These are phyloP conservation scores for Boletus tylopilopsis DNA, from an alignment of 768 basidiomycete species.

Conservation along the genomic window DNA sequence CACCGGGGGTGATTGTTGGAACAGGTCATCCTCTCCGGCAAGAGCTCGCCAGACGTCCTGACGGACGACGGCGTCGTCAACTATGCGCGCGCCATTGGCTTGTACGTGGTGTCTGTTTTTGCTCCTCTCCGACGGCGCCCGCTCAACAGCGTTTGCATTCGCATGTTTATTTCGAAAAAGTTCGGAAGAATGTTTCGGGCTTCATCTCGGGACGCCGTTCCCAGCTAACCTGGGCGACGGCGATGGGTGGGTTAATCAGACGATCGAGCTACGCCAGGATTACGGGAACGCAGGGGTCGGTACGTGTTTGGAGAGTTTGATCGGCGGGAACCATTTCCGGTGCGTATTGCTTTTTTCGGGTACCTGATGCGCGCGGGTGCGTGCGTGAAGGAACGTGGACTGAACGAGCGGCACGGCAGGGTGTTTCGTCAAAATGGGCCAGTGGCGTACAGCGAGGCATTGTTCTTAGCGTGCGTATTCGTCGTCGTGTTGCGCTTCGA, in stretches of 20 bases:
- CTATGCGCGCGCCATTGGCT: conserved; percentile 59
- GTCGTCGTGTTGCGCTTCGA: background rate
- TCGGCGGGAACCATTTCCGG: conserved; percentile 50
- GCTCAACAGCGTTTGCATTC: no score
- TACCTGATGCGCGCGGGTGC: no score
- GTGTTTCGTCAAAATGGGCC: conserved; percentile 59
- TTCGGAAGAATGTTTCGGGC: conserved; percentile 37
- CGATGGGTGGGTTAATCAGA: conserved; percentile 41
- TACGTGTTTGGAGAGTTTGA: conserved; percentile 43
- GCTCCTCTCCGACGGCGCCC: no score
- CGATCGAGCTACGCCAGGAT: conserved; percentile 43
- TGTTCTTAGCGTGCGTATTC: conserved; percentile 55
- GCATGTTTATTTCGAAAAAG: conserved; percentile 8
- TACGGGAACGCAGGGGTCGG: conserved; percentile 35
- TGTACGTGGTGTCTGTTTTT: conserved; percentile 40
- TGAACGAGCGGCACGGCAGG: conserved; percentile 20
- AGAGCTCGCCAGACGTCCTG: conserved; percentile 55
- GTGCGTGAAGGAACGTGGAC: background rate
- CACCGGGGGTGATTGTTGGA: background rate
- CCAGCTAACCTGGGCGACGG: conserved; percentile 48
- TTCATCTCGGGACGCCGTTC: conserved; percentile 36
- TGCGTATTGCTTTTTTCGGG: conserved; percentile 11
- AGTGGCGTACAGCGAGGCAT: conserved; percentile 41
- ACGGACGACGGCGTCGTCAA: conserved; percentile 54
- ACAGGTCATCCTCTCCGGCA: conserved; percentile 61